Evolutionary conservation across 2,329 filamentous ascomycete species (phyloP).

Genomic region (Fusarium sp.): DNA sequence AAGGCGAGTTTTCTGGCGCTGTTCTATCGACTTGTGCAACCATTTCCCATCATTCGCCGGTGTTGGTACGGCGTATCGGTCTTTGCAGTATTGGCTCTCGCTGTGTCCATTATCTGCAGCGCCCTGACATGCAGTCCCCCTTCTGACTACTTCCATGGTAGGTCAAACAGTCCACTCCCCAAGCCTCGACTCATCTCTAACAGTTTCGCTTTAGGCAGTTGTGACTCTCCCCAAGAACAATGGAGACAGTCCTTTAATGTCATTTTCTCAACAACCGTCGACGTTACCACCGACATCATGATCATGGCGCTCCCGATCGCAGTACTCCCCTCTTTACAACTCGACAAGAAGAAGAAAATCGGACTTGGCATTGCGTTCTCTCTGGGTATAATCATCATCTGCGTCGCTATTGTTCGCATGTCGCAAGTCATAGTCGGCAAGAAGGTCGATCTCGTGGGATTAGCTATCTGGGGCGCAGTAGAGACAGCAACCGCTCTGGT

Average conservation of each 20-base stretch:
- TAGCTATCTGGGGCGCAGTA: slow-evolving; percentile 27
- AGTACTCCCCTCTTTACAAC: slow-evolving; percentile 19
- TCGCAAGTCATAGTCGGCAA: slow-evolving; percentile 23
- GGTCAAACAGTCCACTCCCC: background rate
- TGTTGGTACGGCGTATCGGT: slow-evolving; percentile 19
- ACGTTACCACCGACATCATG: slow-evolving; percentile 24
- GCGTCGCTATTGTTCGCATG: slow-evolving; percentile 24
- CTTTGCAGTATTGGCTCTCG: background rate
- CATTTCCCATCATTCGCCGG: slow-evolving; percentile 8
- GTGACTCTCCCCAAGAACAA: slow-evolving; percentile 10
- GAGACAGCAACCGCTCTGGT: slow-evolving; percentile 30
- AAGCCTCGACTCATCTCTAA: fast-evolving
- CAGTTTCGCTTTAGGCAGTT: background rate
- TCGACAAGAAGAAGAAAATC: slow-evolving; percentile 27
- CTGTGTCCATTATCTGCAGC: slow-evolving; percentile 20
- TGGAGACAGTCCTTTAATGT: slow-evolving; percentile 19
- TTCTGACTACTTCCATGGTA: slow-evolving; percentile 23
- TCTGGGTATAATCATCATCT: slow-evolving; percentile 22
- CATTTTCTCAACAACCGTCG: slow-evolving; percentile 27
- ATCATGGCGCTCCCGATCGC: slow-evolving; percentile 33
- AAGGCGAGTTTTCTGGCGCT: slow-evolving; percentile 28
- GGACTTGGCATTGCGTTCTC: slow-evolving; percentile 24
- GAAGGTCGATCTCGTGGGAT: slow-evolving; percentile 19
- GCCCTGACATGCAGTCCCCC: slow-evolving; percentile 15
- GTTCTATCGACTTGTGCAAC: slow-evolving; percentile 20